Base-by-base conservation (phyloP, 2,329 filamentous ascomycete species). In the Conoideocrella luteorostrata region DNA sequence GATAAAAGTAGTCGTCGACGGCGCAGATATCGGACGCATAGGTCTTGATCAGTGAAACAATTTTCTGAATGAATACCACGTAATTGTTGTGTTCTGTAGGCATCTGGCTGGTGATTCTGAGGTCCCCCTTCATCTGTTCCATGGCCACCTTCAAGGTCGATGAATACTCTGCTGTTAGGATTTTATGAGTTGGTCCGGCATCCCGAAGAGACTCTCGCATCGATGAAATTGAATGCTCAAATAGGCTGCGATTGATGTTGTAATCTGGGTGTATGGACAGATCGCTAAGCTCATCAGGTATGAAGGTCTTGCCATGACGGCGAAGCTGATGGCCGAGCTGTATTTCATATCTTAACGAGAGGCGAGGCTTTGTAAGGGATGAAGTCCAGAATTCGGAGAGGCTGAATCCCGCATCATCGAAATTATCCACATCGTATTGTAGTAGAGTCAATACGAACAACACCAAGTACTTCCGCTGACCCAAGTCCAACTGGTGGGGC, bases 1-100 rank as follows among this genome's bases (percentile, higher is more conserved):
- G 71, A 46, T 74, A 76, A 58, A 75, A 81, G 55, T 75, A 81
- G 2, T 63, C 56, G 51, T 80, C 75, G 4, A 80, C 63, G 1
- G 64, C 58, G 55, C 74, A 77, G 29, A 80, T 67, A 37, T 77
- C 74, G 20, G 69, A 61, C 4, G 69, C 73, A 51, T 80, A 69
- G 1, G 74, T 71, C 54, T 72, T 70, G 52, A 81, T 74, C 21
- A 79, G 60, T 3, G 67, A 67, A 44, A 81, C 69, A 35, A 79
- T 67, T 15, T 64, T 60, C 28, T 70, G 72, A 11, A 77, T 66
- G 51, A 80, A 80, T 1, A 57, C 55, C 38, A 80, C 68, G 50
- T 75, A 77, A 26, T 55, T 47, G 2, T 57, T 51, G 45, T 80
- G 77, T 33, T 70, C 67, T 1, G 49, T 54, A n/a, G 62, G 52